phyloP scores from a whole-genome alignment of 805 yeast species.

The Limtongia smithiae region DNA sequence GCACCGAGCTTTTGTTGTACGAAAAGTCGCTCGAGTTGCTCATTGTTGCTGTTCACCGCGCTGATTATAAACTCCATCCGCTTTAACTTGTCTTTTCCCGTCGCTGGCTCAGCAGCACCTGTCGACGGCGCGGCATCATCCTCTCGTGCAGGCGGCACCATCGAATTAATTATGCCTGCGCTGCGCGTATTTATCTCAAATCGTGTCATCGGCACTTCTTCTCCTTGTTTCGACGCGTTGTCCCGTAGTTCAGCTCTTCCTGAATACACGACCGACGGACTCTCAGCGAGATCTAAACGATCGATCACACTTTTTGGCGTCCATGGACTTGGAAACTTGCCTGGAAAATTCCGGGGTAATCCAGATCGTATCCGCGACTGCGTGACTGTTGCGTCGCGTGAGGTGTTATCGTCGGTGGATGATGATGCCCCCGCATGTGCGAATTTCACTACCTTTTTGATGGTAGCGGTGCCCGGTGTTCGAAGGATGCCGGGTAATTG shows the following conservation, averaged over 20 bases:
- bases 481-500: constrained; percentile 22
- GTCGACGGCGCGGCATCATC: no score
- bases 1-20: neutral
- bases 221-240: neutral
- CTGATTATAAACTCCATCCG: neutral
- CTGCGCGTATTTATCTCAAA: neutral
- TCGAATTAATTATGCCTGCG: neutral
- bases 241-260: no score
- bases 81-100: no score
- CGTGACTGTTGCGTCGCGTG: neutral
- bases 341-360: constrained; percentile 29
- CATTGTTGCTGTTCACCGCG: no score
- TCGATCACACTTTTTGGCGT: constrained; percentile 22
- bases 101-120: no score
- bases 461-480: constrained; percentile 24
- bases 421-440: no score
- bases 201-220: neutral
- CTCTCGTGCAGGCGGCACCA: neutral
- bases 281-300: constrained; percentile 16
- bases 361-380: constrained; percentile 23
- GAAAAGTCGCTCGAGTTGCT: no score
- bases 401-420: no score
- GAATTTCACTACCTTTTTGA: constrained; percentile 24
- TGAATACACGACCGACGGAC: constrained; percentile 12
- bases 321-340: constrained; percentile 32